phyloP scores from a whole-genome alignment of 306 rosid species.

The Prunus fruticosa region DNA sequence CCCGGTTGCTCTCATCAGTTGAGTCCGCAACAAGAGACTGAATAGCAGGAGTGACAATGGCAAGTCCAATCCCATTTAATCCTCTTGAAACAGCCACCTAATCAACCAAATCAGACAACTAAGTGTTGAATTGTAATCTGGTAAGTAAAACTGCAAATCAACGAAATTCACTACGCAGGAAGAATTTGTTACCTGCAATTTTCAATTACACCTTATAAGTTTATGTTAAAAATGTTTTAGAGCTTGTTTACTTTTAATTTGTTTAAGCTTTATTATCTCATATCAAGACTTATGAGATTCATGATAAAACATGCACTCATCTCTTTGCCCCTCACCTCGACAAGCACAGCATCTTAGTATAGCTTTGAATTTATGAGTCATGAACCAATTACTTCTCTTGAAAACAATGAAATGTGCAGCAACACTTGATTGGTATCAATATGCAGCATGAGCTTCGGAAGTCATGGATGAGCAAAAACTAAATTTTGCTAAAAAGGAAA shows the following conservation, averaged over 20 bases:
- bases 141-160: not conserved
- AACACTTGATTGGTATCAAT: too few species aligned
- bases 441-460: not conserved
- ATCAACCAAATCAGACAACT: constrained; percentile 6
- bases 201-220: not conserved
- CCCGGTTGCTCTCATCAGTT: constrained; percentile 70
- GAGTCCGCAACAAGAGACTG: constrained; percentile 82
- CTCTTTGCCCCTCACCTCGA: not conserved
- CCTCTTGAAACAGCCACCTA: constrained; percentile 92
- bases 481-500: not conserved
- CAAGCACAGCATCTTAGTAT: not conserved
- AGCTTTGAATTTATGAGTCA: not conserved
- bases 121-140: constrained; percentile 1
- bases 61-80: constrained; percentile 87
- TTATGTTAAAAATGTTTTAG: not conserved
- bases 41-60: constrained; percentile 77
- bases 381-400: not conserved
- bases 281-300: not conserved
- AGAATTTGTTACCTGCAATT: not conserved
- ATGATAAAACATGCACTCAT: not conserved
- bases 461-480: not conserved
- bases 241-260: not conserved
- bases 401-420: not conserved
- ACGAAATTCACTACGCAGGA: not conserved
- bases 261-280: not conserved